Percentiles rank a stretch among this genome's conserved stretches.
These are phyloP conservation scores for Prunus yedoensis DNA, from an alignment of 331 rosid species.

Conservation along the genomic window DNA sequence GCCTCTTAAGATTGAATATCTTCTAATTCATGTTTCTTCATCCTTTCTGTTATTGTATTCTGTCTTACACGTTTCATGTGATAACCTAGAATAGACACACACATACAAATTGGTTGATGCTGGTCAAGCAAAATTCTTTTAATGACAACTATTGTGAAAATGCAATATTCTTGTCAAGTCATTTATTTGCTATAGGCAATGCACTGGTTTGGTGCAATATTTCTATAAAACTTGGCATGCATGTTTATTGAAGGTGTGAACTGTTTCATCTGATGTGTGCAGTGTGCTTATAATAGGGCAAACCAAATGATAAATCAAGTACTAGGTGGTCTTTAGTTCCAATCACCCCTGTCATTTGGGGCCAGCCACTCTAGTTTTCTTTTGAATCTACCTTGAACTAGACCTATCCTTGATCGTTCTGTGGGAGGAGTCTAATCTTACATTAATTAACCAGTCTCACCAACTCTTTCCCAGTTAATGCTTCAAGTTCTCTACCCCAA, in stretches of 20 bases:
- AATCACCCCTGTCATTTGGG: neutral
- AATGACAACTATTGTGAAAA: neutral
- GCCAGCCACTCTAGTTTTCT: neutral
- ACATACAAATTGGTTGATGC: neutral
- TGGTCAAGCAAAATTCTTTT: neutral
- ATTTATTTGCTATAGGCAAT: neutral
- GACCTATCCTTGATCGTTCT: neutral
- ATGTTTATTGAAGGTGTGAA: constrained; percentile 1
- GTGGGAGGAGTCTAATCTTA: neutral
- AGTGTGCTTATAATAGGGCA: neutral
- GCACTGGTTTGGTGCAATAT: constrained; percentile 2
- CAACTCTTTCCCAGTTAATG: neutral
- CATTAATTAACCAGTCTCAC: neutral
- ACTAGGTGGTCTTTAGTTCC: neutral
- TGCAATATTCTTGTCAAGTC: neutral
- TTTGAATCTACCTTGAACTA: neutral
- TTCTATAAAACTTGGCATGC: neutral
- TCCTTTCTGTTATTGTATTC: neutral
- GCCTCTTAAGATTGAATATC: neutral
- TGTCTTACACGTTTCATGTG: neutral
- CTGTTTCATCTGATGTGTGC: neutral
- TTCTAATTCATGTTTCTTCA: neutral
- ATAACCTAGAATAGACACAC: neutral
- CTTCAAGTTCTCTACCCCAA: neutral
- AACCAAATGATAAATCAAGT: neutral